Conservation (phyloP, 2,329 filamentous ascomycete genomes). For the Remersonia thermophila region DNA sequence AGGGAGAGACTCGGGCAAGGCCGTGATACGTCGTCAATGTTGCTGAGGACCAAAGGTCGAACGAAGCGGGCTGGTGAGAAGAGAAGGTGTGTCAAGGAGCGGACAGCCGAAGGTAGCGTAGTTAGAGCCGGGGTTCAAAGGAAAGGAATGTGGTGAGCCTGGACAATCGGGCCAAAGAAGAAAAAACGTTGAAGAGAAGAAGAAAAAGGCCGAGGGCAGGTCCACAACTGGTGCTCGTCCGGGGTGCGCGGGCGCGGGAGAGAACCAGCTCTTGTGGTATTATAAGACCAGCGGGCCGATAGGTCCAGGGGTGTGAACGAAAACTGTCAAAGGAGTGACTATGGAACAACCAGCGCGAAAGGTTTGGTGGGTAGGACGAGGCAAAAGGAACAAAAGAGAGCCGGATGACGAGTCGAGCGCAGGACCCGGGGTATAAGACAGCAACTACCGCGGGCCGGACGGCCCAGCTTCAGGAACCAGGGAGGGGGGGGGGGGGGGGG, state of each 20-base stretch:
- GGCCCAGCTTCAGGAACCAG: slow-evolving; percentile 26
- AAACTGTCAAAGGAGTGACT: slow-evolving; percentile 40
- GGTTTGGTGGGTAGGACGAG: slow-evolving; percentile 32
- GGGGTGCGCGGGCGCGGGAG: slow-evolving; percentile 28
- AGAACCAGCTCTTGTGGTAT: slow-evolving; percentile 44
- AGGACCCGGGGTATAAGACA: slow-evolving; percentile 42
- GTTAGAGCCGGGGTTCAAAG: too few relatives aligned
- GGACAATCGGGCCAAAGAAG: slow-evolving; percentile 8
- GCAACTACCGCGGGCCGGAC: slow-evolving; percentile 28
- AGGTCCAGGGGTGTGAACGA: slow-evolving; percentile 29
- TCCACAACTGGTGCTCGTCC: slow-evolving; percentile 28
- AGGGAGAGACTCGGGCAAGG: too few relatives aligned
- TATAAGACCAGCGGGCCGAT: slow-evolving; percentile 30
- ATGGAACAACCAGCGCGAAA: slow-evolving; percentile 25
- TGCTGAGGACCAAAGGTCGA: too few relatives aligned
- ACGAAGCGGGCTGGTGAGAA: too few relatives aligned
- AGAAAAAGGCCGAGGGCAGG: slow-evolving; percentile 12
- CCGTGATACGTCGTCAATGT: too few relatives aligned
- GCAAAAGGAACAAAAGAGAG: slow-evolving; percentile 30
- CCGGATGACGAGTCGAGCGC: slow-evolving; percentile 35
- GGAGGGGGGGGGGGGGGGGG: too few relatives aligned
- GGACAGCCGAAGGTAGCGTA: slow-evolving; percentile 7
- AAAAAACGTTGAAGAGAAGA: too few relatives aligned
- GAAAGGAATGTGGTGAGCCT: slow-evolving; percentile 24
- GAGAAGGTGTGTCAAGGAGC: too few relatives aligned